Evolutionary conservation across 768 basidiomycete genomes (phyloP), one percentile per base, ranked within the genome.

Genomic region (Infundibulicybe gibba): DNA sequence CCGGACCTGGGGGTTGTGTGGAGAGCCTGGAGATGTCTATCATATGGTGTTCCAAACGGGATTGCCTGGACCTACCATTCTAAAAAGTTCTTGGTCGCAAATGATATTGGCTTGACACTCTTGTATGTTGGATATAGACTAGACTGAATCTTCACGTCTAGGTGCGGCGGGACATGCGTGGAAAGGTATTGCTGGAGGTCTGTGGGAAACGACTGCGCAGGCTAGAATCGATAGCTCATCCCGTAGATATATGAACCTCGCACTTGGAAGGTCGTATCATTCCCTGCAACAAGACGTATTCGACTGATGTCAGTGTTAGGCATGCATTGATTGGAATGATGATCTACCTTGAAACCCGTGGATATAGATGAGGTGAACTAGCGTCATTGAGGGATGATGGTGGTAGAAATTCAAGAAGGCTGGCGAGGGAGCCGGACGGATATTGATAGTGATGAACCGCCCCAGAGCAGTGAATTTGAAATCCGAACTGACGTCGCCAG

Each of bases 101-200:
- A 54, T 2, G 72, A 68, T 25, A 82, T 70, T 1, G 79, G 76
- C 49, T 77, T 79, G 14, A 71, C 64, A 54, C 74, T 78, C 67
- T 78, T 80, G 56, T 82, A 82, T 0, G 79, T 80, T 3, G 80
- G 80, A 62, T 82, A 82, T 51, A 82, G 34, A 47, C 74, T 79
- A 47, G 64, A 72, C 48, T 70, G 66, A 15, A 80, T 58, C 43
- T 64, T 65, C 38, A 78, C 52, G 32, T 62, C 61, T 2, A 69
- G 54, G 45, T 67, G 57, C 1, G 52, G 21, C 17, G 74, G 68
- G 55, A 71, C 65, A 33, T 47, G 56, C 1, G 60, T 35, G 4
- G 68, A 55, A 14, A 79, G 61, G 49, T 68, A 58, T 49, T 67
- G 59, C 52, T 82, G 79, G 0, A 82, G 61, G 55, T 82, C 71